These are phyloP conservation scores for Penicillium steckii DNA, from an alignment of 495 filamentous ascomycete genomes.

Conservation along the genomic window DNA sequence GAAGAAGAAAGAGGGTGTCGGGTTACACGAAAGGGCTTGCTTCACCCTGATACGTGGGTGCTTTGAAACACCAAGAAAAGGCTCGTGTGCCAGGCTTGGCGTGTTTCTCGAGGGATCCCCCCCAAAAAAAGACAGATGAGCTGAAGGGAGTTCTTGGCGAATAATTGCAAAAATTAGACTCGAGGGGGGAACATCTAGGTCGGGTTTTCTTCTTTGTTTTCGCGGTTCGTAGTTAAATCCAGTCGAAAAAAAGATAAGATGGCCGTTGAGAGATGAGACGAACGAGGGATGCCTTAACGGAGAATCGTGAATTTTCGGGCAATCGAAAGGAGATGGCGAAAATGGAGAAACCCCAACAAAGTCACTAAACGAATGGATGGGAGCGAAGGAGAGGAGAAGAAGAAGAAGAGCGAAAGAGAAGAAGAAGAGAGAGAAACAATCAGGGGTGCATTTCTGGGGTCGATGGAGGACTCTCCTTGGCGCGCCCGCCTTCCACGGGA, in stretches of 20 bases:
- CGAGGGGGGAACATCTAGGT: slow-evolving; percentile 5
- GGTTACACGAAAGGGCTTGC: slow-evolving; percentile 9
- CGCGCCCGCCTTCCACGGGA: not conserved
- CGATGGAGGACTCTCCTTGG: not conserved
- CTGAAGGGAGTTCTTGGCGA: not conserved
- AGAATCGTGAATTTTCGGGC: too few relatives aligned
- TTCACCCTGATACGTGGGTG: slow-evolving; percentile 19
- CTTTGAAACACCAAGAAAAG: slow-evolving; percentile 10
- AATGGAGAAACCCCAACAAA: not conserved
- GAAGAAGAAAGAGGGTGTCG: slow-evolving; percentile 9
- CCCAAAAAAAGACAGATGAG: too few relatives aligned
- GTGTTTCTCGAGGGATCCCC: slow-evolving; percentile 4
- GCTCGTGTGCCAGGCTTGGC: slow-evolving; percentile 26
- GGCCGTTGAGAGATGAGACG: too few relatives aligned
- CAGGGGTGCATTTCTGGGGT: slow-evolving; percentile 1
- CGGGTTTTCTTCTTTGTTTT: too few relatives aligned
- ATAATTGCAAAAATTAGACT: slow-evolving; percentile 2
- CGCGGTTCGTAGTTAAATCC: slow-evolving; percentile 13
- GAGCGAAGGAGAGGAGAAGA: not conserved
- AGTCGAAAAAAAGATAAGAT: slow-evolving; percentile 4
- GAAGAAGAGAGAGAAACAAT: not conserved
- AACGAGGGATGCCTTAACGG: too few relatives aligned
- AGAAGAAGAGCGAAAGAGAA: not conserved
- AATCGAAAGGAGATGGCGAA: too few relatives aligned
- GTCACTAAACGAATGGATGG: not conserved